A percentile compares a stretch with the other conserved stretches of the same genome.
phyloP scores from a whole-genome alignment of 371 early-diverging fungal genomes.

The Apophysomyces trapeziformis region DNA sequence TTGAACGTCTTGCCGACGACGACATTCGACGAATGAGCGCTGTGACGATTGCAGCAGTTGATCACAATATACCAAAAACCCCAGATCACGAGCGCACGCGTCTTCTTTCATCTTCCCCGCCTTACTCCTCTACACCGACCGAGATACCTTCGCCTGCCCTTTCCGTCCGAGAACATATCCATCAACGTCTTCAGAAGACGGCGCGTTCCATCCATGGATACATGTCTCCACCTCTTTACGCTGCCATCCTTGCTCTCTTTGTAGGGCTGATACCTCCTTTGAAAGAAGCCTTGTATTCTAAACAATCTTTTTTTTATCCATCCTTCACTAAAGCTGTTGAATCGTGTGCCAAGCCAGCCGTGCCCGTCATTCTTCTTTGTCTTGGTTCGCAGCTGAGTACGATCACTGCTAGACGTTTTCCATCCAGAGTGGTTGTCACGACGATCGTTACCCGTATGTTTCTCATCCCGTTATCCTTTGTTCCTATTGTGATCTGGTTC shows the following conservation, averaged over 20 bases:
- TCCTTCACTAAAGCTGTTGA: constrained; percentile 67
- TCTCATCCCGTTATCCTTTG: constrained; percentile 45
- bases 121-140: constrained; percentile 5
- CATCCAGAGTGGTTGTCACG: constrained; percentile 33
- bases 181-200: neutral
- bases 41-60: neutral
- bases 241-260: constrained; percentile 58
- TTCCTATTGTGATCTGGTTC: constrained; percentile 51
- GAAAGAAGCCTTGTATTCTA: constrained; percentile 53
- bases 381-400: constrained; percentile 68
- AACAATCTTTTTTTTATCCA: constrained; percentile 55
- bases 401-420: neutral
- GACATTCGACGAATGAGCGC: neutral
- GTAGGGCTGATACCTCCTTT: constrained; percentile 63
- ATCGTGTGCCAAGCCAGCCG: constrained; percentile 67
- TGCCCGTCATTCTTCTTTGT: constrained; percentile 71
- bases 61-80: neutral
- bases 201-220: constrained; percentile 25
- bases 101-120: constrained; percentile 3
- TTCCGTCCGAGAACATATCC: neutral
- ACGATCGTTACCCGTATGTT: constrained; percentile 48
- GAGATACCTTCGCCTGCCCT: neutral
- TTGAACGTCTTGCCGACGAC: neutral
- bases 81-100: neutral
- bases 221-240: constrained; percentile 70